phyloP scores from a whole-genome alignment of 202 grass and related monocot species.

The Sporobolus alterniflorus region DNA sequence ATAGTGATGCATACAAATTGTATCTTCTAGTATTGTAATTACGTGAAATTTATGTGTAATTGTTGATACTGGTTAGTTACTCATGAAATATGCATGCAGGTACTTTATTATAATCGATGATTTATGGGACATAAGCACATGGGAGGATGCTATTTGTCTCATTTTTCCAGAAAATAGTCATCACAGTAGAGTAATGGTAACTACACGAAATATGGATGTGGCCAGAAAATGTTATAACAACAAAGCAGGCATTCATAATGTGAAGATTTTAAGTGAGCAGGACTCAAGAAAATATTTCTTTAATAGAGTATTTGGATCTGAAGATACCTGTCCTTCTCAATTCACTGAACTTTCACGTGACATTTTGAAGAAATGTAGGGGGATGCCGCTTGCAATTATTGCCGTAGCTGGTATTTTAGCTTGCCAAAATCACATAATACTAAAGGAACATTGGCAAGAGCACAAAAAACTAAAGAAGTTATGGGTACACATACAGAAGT shows the following conservation, averaged over 20 bases:
- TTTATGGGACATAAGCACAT: neutral
- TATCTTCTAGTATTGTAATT: too few species aligned
- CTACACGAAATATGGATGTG: slow-evolving; percentile 9
- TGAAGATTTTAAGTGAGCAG: neutral
- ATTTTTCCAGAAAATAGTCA: neutral
- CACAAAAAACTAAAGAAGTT: too few species aligned
- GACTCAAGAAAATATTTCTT: slow-evolving; percentile 31
- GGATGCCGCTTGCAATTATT: slow-evolving; percentile 17
- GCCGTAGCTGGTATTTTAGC: neutral
- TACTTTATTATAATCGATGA: slow-evolving; percentile 33
- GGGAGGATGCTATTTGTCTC: neutral
- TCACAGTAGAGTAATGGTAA: slow-evolving; percentile 13
- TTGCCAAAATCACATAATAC: neutral
- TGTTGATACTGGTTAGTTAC: neutral
- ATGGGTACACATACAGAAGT: too few species aligned
- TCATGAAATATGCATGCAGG: neutral
- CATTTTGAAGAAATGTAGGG: slow-evolving; percentile 24
- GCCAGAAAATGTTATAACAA: neutral
- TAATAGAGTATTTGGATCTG: neutral
- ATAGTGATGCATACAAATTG: too few species aligned
- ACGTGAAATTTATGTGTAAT: neutral
- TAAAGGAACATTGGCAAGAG: neutral
- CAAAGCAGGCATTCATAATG: neutral
- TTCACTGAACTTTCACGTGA: neutral
- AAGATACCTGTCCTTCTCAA: neutral